Conservation (phyloP, 768 basidiomycete genomes). For the Sistotremastrum suecicum region DNA sequence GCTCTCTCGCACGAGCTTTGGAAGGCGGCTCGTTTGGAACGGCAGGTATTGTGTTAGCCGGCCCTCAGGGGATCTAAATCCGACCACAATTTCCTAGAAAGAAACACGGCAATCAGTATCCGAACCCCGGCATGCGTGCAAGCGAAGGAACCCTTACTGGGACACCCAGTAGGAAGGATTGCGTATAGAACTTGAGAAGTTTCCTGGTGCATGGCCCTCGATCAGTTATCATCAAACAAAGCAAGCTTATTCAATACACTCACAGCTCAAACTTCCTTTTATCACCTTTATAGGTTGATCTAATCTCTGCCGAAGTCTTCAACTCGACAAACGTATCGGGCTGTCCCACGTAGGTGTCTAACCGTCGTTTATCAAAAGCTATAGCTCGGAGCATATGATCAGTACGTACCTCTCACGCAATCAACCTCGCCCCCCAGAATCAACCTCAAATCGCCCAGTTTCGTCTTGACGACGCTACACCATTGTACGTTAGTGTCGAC, state of each 20-base stretch:
- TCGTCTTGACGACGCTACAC: constrained; percentile 83
- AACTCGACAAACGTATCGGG: constrained; percentile 69
- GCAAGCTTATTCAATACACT: constrained; percentile 7
- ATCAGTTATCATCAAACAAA: neutral
- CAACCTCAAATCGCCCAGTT: constrained; percentile 54
- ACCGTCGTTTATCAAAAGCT: neutral
- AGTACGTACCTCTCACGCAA: constrained; percentile 56
- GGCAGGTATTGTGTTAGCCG: constrained; percentile 47
- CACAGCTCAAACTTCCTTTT: constrained; percentile 72
- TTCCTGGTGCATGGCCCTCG: constrained; percentile 34
- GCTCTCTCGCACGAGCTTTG: constrained; percentile 63
- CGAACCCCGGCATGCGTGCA: neutral
- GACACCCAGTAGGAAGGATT: constrained; percentile 86
- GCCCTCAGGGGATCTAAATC: constrained; percentile 74
- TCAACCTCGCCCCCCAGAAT: constrained; percentile 88
- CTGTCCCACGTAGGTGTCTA: constrained; percentile 46
- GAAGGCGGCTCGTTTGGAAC: constrained; percentile 70
- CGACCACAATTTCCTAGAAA: constrained; percentile 69
- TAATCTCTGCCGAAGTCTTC: constrained; percentile 71
- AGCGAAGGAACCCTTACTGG: constrained; percentile 35
- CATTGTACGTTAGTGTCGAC: constrained; percentile 84
- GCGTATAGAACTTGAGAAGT: constrained; percentile 84
- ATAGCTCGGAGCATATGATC: neutral
- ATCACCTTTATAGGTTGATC: constrained; percentile 35
- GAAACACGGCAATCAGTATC: neutral